Percentiles rank a stretch among this genome's conserved stretches.
phyloP scores from a whole-genome alignment of 2,329 filamentous ascomycete genomes.

The Fusarium solani-melongenae region DNA sequence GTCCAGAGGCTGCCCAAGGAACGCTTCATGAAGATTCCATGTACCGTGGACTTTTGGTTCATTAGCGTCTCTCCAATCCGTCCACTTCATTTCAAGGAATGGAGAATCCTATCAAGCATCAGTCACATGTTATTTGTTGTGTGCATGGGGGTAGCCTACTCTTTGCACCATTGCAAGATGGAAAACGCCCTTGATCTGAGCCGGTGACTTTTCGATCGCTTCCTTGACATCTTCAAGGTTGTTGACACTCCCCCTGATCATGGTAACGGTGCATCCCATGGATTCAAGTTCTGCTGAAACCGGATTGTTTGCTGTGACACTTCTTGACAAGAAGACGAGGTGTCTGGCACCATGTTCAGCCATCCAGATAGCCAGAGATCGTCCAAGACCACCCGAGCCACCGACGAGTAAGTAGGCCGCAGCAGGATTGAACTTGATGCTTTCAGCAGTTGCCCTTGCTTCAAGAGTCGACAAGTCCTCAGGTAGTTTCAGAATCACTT shows the following conservation, averaged over 20 bases:
- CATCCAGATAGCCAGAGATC: conserved; percentile 34
- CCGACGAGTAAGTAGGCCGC: conserved; percentile 39
- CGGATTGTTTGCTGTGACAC: conserved; percentile 29
- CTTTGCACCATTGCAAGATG: conserved; percentile 45
- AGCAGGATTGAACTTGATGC: not conserved
- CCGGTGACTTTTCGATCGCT: conserved; percentile 4
- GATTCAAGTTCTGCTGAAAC: conserved; percentile 8
- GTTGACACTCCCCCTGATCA: conserved; percentile 1
- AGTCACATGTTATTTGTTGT: not conserved
- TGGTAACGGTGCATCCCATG: conserved; percentile 21
- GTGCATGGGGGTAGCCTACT: not conserved
- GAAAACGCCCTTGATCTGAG: conserved; percentile 41
- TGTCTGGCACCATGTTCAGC: conserved; percentile 34
- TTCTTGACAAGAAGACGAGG: conserved; percentile 46
- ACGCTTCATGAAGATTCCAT: conserved; percentile 43
- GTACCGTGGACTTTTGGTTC: conserved; percentile 49
- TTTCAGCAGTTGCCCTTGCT: not conserved
- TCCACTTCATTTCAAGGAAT: conserved; percentile 44
- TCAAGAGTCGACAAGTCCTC: not conserved
- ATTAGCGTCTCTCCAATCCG: conserved; percentile 38
- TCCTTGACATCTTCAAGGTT: conserved; percentile 15
- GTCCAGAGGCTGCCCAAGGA: conserved; percentile 38
- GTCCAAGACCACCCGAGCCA: conserved; percentile 40
- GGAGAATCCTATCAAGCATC: conserved; percentile 40
- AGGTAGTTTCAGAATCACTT: not conserved